These are phyloP conservation scores for Lipomyces yarrowii DNA, from an alignment of 1,139 yeast genomes.

Conservation along the genomic window DNA sequence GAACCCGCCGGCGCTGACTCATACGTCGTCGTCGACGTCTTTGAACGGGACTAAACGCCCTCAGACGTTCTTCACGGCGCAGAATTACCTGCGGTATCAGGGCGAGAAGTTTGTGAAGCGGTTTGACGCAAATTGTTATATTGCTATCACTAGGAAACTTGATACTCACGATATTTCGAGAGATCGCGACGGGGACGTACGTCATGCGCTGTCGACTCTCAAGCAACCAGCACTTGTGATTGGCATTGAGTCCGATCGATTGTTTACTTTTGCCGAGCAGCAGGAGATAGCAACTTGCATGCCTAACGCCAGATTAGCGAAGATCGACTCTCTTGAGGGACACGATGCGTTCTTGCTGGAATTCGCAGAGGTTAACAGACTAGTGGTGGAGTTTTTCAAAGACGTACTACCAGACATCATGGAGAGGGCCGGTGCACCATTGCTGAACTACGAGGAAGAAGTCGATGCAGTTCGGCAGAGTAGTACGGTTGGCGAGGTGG, in stretches of 20 bases:
- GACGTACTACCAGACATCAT: constrained; percentile 59
- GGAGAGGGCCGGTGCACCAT: constrained; percentile 35
- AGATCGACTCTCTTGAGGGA: constrained; percentile 92
- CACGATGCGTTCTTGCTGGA: constrained; percentile 95
- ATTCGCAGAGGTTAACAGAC: constrained; percentile 74
- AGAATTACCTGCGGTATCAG: constrained; percentile 88
- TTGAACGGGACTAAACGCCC: constrained; percentile 50
- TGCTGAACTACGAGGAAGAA: constrained; percentile 18
- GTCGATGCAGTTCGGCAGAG: constrained; percentile 18
- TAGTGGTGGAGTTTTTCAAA: constrained; percentile 67
- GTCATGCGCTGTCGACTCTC: constrained; percentile 59
- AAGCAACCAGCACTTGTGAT: constrained; percentile 77
- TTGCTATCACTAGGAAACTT: constrained; percentile 85
- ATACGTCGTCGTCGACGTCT: constrained; percentile 32
- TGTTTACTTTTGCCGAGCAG: constrained; percentile 91
- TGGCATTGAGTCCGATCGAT: constrained; percentile 90
- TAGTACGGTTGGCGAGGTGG: constrained; percentile 35
- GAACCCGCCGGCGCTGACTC: constrained; percentile 13
- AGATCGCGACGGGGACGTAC: constrained; percentile 58
- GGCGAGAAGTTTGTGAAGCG: constrained; percentile 86
- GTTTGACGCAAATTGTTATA: constrained; percentile 95
- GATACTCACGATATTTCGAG: constrained; percentile 95
- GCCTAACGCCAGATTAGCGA: constrained; percentile 67
- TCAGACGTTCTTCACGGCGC: constrained; percentile 92
- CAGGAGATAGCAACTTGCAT: constrained; percentile 75